Evolutionary conservation across 2,329 filamentous ascomycete species (phyloP).

Genomic region (Stromatinia cepivora): DNA sequence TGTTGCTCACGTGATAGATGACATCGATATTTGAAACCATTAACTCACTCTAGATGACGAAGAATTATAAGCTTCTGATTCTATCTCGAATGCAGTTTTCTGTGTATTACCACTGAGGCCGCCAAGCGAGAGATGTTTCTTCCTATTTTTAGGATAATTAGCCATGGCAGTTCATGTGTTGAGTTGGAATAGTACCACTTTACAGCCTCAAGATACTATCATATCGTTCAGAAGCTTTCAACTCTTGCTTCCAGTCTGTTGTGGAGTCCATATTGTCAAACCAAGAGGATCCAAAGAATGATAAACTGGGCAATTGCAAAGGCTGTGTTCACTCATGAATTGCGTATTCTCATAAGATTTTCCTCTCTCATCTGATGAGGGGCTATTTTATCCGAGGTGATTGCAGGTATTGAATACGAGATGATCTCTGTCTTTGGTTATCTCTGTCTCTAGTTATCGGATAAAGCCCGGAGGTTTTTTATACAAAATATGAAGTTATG

Average conservation of each 20-base stretch:
- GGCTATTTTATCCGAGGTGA: not conserved
- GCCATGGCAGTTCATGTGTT: not conserved
- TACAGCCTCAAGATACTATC: constrained; percentile 63
- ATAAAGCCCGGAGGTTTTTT: constrained; percentile 10
- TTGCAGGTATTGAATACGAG: not conserved
- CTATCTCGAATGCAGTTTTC: constrained; percentile 59
- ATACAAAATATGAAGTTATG: not conserved
- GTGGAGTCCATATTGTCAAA: constrained; percentile 30
- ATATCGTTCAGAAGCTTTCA: constrained; percentile 53
- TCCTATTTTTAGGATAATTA: constrained; percentile 27
- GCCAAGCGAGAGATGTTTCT: constrained; percentile 41
- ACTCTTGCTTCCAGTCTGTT: constrained; percentile 37
- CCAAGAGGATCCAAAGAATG: not conserved
- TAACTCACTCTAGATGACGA: constrained; percentile 57
- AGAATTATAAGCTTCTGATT: constrained; percentile 62
- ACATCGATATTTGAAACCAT: constrained; percentile 9
- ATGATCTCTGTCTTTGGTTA: not conserved
- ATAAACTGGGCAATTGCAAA: not conserved
- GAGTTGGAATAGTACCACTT: constrained; percentile 38
- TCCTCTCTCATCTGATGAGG: not conserved
- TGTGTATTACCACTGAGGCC: constrained; percentile 50
- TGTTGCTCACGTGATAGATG: not conserved
- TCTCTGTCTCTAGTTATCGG: not conserved
- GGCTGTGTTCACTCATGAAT: not conserved
- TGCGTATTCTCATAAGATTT: not conserved